Evolutionary conservation across 202 grass and related monocot species (phyloP).

Genomic region (Schoenoplectus tabernaemontani): DNA sequence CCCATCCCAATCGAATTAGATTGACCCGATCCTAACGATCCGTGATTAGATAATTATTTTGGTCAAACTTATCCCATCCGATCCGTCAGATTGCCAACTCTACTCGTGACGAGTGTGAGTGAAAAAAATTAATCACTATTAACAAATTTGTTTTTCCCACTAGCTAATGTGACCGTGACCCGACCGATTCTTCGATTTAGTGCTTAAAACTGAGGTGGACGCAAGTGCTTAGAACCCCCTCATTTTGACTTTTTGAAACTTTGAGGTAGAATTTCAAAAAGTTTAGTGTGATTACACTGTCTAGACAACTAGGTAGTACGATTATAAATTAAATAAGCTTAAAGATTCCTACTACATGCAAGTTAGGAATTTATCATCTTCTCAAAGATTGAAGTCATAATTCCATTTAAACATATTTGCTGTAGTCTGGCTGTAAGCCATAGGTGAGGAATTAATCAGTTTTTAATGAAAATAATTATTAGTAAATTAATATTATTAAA

Average conservation of each 20-base stretch:
- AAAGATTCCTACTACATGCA: neutral
- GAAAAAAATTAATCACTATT: too few species aligned
- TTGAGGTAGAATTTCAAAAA: neutral
- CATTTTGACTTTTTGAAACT: neutral
- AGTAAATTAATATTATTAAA: too few species aligned
- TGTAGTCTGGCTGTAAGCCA: neutral
- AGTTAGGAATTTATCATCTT: neutral
- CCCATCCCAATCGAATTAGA: too few species aligned
- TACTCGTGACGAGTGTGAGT: too few species aligned
- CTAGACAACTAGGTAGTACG: neutral
- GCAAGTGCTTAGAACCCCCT: neutral
- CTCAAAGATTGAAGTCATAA: neutral
- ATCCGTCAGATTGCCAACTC: too few species aligned
- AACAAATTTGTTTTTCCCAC: too few species aligned
- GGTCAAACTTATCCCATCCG: too few species aligned
- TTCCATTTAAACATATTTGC: neutral
- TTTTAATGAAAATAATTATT: too few species aligned
- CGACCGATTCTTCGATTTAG: neutral
- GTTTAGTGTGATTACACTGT: neutral
- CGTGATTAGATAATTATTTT: too few species aligned
- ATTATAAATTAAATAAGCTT: neutral
- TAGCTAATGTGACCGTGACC: too few species aligned
- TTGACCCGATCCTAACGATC: too few species aligned
- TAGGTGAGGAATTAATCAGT: too few species aligned
- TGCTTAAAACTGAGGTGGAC: neutral